A percentile compares a stretch with the other conserved stretches of the same genome.
These are phyloP conservation scores for Cryphonectria radicalis DNA, from an alignment of 2,329 filamentous ascomycete species.

Conservation along the genomic window DNA sequence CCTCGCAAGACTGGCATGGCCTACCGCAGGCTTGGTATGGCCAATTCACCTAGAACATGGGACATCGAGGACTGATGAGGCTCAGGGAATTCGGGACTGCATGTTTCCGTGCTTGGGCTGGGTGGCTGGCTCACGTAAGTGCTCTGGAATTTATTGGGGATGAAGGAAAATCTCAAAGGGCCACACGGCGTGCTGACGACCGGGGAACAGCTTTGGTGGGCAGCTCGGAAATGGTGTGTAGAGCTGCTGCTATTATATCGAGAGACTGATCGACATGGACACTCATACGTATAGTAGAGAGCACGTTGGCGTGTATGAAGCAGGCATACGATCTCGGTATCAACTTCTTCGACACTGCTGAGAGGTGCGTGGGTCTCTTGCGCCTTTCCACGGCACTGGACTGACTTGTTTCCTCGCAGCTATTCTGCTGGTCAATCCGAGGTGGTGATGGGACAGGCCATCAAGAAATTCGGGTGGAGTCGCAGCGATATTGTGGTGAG, in stretches of 20 bases:
- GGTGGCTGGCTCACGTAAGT: slow-evolving; percentile 75
- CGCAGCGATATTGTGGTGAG: slow-evolving; percentile 64
- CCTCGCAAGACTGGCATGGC: slow-evolving; percentile 50
- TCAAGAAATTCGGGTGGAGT: slow-evolving; percentile 64
- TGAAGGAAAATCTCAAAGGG: not conserved
- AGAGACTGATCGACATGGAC: not conserved
- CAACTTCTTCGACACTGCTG: slow-evolving; percentile 68
- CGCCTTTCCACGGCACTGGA: slow-evolving; percentile 41
- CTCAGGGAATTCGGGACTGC: slow-evolving; percentile 61
- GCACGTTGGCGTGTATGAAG: slow-evolving; percentile 65
- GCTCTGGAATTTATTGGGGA: not conserved
- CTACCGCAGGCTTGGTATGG: slow-evolving; percentile 42
- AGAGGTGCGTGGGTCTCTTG: slow-evolving; percentile 40
- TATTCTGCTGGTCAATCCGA: slow-evolving; percentile 67
- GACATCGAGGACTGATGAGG: slow-evolving; percentile 7
- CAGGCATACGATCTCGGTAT: slow-evolving; percentile 63
- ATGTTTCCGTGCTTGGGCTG: slow-evolving; percentile 74
- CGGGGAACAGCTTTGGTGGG: slow-evolving; percentile 35
- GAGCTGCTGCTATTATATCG: not conserved
- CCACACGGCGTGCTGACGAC: slow-evolving; percentile 24
- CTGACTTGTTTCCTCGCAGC: slow-evolving; percentile 27
- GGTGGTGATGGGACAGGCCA: slow-evolving; percentile 65
- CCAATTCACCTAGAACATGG: not conserved
- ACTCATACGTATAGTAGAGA: slow-evolving; percentile 44
- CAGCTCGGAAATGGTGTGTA: slow-evolving; percentile 38